Conservation (phyloP, 768 basidiomycete species). For the Lentinula boryana region DNA sequence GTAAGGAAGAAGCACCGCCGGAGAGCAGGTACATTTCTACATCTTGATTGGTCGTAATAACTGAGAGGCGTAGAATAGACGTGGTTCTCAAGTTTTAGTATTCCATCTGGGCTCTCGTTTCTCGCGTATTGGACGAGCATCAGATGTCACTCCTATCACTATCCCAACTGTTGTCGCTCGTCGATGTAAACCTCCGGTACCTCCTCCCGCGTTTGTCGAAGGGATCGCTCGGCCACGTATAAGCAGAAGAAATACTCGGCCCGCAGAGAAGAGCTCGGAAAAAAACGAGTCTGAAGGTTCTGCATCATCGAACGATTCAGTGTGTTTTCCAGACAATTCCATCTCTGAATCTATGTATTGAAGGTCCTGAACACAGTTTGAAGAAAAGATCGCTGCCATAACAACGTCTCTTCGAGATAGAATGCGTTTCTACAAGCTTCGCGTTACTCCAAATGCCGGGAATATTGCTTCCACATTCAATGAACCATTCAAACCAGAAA, state of each 20-base stretch:
- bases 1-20: conserved; percentile 40
- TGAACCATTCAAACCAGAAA: conserved; percentile 76
- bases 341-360: neutral
- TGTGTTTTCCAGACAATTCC: conserved; percentile 24
- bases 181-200: conserved; percentile 41
- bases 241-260: conserved; percentile 15
- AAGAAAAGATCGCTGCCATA: conserved; percentile 69
- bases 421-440: conserved; percentile 83
- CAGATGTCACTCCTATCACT: conserved; percentile 64
- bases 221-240: conserved; percentile 52
- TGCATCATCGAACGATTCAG: conserved; percentile 54
- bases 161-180: conserved; percentile 73
- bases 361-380: conserved; percentile 44
- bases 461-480: conserved; percentile 75
- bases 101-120: conserved; percentile 76
- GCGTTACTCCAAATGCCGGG: conserved; percentile 65
- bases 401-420: conserved; percentile 69
- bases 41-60: conserved; percentile 16
- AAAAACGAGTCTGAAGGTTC: conserved; percentile 48
- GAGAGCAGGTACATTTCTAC: conserved; percentile 40
- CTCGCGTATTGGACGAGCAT: conserved; percentile 70
- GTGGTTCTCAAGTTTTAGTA: conserved; percentile 73
- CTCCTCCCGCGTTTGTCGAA: conserved; percentile 37
- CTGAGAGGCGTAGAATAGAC: conserved; percentile 25
- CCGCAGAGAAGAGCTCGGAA: conserved; percentile 19